phyloP scores from a whole-genome alignment of 805 yeast genomes.

The Candida xiaguanensis region DNA sequence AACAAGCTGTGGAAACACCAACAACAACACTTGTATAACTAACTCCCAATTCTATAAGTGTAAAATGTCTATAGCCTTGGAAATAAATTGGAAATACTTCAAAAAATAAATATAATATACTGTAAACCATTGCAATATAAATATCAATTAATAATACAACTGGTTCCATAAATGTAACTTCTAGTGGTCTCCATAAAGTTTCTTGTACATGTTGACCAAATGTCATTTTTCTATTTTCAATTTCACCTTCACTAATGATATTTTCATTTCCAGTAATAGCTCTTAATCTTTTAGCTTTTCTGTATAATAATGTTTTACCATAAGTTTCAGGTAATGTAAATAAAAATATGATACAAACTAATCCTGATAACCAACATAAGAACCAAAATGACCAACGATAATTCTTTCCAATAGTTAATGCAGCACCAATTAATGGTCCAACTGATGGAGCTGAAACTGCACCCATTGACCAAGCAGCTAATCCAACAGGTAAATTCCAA shows the following conservation, averaged over 20 bases:
- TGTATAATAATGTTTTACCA: conserved; percentile 39
- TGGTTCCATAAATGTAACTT: conserved; percentile 51
- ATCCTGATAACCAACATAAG: conserved; percentile 26
- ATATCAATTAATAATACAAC: conserved; percentile 50
- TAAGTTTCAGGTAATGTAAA: conserved; percentile 50
- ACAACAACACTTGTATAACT: conserved; percentile 46
- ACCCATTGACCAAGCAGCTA: conserved; percentile 52
- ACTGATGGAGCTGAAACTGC: conserved; percentile 53
- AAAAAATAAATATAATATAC: conserved; percentile 52
- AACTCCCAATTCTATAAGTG: conserved; percentile 45
- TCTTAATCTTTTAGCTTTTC: conserved; percentile 48
- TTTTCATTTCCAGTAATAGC: conserved; percentile 46
- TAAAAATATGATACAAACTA: conserved; percentile 18
- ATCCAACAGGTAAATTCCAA: conserved; percentile 42
- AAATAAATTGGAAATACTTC: conserved; percentile 63
- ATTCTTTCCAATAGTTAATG: conserved; percentile 29
- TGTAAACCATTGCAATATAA: conserved; percentile 51
- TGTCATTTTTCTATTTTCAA: conserved; percentile 22
- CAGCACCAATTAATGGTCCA: conserved; percentile 58
- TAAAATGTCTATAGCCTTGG: conserved; percentile 40
- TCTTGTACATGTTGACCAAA: conserved; percentile 18
- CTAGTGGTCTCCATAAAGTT: conserved; percentile 47
- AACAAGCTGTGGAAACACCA: conserved; percentile 42
- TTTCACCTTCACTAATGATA: conserved; percentile 39
- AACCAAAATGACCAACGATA: conserved; percentile 54